Conservation (phyloP, 257 asterid species). For the Solanum pinnatisectum region DNA sequence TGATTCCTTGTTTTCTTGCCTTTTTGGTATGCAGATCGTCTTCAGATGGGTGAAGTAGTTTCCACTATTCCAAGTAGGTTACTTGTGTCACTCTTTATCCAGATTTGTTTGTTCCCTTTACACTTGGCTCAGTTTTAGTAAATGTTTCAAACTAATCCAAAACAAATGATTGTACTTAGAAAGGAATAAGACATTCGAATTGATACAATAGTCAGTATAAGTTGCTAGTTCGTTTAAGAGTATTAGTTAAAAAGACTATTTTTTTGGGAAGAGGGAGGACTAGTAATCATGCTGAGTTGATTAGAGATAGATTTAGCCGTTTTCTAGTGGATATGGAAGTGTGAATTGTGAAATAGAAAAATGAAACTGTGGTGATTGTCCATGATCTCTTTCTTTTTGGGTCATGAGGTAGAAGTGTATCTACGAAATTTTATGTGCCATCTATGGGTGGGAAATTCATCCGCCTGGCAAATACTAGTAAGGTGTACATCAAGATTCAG, state of each 20-base stretch:
- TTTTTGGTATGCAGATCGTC: conserved; percentile 58
- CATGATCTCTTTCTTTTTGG: neutral
- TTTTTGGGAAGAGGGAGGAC: neutral
- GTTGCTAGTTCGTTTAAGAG: neutral
- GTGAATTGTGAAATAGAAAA: neutral
- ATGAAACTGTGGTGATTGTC: neutral
- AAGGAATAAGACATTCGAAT: neutral
- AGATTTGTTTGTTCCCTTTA: neutral
- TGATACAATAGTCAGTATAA: neutral
- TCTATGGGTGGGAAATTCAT: neutral
- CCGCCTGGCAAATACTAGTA: neutral
- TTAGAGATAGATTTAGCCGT: neutral
- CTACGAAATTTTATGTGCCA: neutral
- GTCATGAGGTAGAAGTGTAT: neutral
- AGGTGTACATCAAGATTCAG: neutral
- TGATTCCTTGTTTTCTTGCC: neutral
- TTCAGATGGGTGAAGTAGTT: conserved; percentile 97
- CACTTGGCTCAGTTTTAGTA: neutral
- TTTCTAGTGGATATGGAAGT: neutral
- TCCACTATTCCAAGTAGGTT: conserved; percentile 87
- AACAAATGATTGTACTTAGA: neutral
- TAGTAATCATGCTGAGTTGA: neutral
- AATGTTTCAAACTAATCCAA: neutral
- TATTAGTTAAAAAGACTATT: neutral
- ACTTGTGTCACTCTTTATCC: neutral